Base-by-base conservation (phyloP, 768 basidiomycete species). In the Filobasidium floriforme region DNA sequence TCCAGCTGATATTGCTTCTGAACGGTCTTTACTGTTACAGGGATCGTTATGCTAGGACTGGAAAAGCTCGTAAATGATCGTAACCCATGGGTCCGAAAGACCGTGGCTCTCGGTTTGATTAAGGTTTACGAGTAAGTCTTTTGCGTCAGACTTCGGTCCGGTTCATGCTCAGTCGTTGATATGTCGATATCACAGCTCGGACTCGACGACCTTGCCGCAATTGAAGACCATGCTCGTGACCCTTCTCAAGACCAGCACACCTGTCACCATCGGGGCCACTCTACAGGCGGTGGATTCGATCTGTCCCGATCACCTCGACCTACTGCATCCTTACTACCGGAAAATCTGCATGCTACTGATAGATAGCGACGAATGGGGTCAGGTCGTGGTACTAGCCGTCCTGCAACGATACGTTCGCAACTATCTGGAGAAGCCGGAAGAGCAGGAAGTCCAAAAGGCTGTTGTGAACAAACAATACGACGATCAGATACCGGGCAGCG, bases 341-440 rank as follows among this genome's bases (percentile, higher is more conserved):
- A 85, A 89, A 29, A 81, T 92, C 37, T 96, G 92, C 74, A 83
- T 83, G 51, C 81, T 89, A n/a, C 80, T 98, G 1, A 83, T 91
- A 41, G 92, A 99, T 72, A 87, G 88, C 4, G 96, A 99, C 72
- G 94, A 96, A 76, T 99, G 96, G 96, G 92, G 92, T 0, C 96
- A 97, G 77, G 85, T 88, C 7, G 85, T 87, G 55, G 77, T 92
- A 22, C 82, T 94, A 67, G 84, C 87, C 52, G 82, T 98, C 15
- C 82, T 99, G 40, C 79, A 87, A 63, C 82, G 89, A 66, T 99
- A 99, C 75, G 89, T 85, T 1, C 81, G 93, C 60, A 84, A 83
- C 0, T 93, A 94, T 90, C 82, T 96, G 40, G 83, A 77, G 60
- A 75, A 75, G 61, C 77, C 79, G 3, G 74, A 76, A 44, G 52